Conservation (phyloP, 176 grass and related monocot genomes). For the Cymbopogon citratus region DNA sequence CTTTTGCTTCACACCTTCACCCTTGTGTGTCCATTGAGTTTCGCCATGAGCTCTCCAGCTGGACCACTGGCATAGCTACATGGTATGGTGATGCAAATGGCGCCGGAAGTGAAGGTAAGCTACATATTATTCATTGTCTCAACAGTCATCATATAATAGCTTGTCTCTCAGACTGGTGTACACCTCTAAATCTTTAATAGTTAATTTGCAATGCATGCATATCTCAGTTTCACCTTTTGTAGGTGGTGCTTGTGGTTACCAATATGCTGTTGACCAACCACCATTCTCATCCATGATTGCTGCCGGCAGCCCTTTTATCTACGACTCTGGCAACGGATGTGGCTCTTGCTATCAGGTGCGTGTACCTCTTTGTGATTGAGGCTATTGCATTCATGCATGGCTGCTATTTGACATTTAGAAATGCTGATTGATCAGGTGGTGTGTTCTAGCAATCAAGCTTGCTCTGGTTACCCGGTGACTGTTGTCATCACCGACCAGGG, state of each 20-base stretch:
- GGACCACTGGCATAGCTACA: conserved; percentile 52
- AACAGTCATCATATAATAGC: background rate
- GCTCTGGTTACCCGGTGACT: conserved; percentile 57
- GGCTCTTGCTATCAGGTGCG: conserved; percentile 68
- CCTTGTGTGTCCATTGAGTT: conserved; percentile 15
- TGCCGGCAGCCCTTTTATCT: conserved; percentile 71
- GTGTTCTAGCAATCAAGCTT: conserved; percentile 54
- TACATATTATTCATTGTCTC: background rate
- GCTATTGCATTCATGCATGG: background rate
- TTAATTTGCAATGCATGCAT: background rate
- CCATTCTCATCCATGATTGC: conserved; percentile 79
- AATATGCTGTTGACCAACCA: conserved; percentile 51
- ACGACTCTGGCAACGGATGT: conserved; percentile 64
- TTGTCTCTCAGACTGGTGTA: background rate
- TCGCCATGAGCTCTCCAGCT: conserved; percentile 40
- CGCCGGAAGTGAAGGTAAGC: conserved; percentile 67
- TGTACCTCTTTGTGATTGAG: background rate
- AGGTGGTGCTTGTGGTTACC: conserved; percentile 89
- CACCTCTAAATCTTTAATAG: background rate
- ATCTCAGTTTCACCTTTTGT: background rate
- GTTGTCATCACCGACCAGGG: conserved; percentile 69
- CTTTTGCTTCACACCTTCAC: conserved; percentile 8
- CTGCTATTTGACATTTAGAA: conserved; percentile 9
- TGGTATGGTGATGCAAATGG: conserved; percentile 67
- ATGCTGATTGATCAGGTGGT: conserved; percentile 44